These are phyloP conservation scores for Sphagnum tenellum DNA, from an alignment of 225 moss, liverwort and hornwort species.

Conservation along the genomic window DNA sequence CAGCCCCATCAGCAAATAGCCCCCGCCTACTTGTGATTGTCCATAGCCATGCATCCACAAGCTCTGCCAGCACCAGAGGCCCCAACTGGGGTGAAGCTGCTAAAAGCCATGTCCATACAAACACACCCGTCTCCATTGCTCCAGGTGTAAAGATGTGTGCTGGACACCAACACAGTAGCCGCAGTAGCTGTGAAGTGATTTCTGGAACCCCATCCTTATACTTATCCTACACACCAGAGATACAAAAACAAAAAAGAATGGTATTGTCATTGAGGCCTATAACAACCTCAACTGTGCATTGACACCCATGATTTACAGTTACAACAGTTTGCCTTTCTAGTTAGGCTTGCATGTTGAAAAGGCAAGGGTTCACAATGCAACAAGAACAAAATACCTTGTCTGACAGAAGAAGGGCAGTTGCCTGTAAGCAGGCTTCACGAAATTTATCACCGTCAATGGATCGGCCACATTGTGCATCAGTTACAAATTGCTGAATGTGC, in stretches of 20 bases:
- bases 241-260: too few relatives aligned
- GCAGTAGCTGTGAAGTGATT: conserved; percentile 53
- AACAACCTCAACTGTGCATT: too few relatives aligned
- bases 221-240: conserved; percentile 17
- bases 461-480: conserved; percentile 55
- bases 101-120: conserved; percentile 80
- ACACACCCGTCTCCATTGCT: conserved; percentile 72
- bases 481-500: conserved; percentile 77
- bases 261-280: too few relatives aligned
- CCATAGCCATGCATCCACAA: conserved; percentile 87
- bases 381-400: conserved; percentile 32
- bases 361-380: neutral
- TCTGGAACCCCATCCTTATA: conserved; percentile 19
- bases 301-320: neutral
- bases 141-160: conserved; percentile 68
- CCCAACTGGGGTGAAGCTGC: conserved; percentile 66
- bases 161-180: conserved; percentile 79
- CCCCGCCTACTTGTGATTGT: conserved; percentile 60
- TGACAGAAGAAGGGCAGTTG: conserved; percentile 73
- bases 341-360: too few relatives aligned
- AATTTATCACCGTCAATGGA: conserved; percentile 41
- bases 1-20: conserved; percentile 52
- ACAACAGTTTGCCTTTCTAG: neutral
- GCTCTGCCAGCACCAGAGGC: conserved; percentile 66
- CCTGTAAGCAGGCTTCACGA: conserved; percentile 72